Percentiles rank a stretch among this genome's conserved stretches.
Conservation (phyloP, 768 basidiomycete species). For the Lactarius evosmus region DNA sequence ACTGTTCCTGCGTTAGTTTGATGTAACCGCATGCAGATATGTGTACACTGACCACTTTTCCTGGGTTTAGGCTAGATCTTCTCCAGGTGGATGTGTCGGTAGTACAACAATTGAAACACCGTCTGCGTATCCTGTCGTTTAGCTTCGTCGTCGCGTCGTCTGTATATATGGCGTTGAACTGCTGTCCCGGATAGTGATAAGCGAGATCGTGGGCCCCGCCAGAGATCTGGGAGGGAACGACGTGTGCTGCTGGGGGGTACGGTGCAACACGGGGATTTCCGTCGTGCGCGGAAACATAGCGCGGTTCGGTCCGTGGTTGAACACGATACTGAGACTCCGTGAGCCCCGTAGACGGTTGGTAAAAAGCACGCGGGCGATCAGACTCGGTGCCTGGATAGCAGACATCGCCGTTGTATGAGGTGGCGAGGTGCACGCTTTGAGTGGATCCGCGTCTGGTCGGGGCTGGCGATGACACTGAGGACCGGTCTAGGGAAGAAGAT, state of each 20-base stretch:
- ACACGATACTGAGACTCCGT: constrained; percentile 22
- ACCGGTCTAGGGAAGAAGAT: constrained; percentile 57
- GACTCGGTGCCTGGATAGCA: constrained; percentile 20
- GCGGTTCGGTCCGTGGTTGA: constrained; percentile 26
- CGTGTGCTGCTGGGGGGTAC: constrained; percentile 31
- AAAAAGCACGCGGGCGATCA: constrained; percentile 24
- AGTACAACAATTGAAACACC: constrained; percentile 84
- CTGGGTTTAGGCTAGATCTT: constrained; percentile 70
- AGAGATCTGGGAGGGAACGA: constrained; percentile 29
- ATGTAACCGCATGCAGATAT: not conserved
- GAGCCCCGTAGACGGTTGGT: constrained; percentile 13
- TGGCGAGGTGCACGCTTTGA: constrained; percentile 38
- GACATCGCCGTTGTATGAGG: constrained; percentile 37
- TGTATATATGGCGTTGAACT: constrained; percentile 49
- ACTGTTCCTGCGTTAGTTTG: constrained; percentile 31
- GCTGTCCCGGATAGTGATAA: constrained; percentile 41
- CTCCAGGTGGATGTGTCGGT: constrained; percentile 84
- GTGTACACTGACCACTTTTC: constrained; percentile 58
- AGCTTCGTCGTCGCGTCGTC: constrained; percentile 81
- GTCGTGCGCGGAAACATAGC: constrained; percentile 26
- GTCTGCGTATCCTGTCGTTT: constrained; percentile 67
- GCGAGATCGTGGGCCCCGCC: constrained; percentile 29
- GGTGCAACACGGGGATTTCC: constrained; percentile 8
- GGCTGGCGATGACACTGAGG: constrained; percentile 58
- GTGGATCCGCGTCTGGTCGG: constrained; percentile 42